A percentile compares a stretch with the other conserved stretches of the same genome.
phyloP scores from a whole-genome alignment of 495 filamentous ascomycete species.

The Penicillium simplicissimum region DNA sequence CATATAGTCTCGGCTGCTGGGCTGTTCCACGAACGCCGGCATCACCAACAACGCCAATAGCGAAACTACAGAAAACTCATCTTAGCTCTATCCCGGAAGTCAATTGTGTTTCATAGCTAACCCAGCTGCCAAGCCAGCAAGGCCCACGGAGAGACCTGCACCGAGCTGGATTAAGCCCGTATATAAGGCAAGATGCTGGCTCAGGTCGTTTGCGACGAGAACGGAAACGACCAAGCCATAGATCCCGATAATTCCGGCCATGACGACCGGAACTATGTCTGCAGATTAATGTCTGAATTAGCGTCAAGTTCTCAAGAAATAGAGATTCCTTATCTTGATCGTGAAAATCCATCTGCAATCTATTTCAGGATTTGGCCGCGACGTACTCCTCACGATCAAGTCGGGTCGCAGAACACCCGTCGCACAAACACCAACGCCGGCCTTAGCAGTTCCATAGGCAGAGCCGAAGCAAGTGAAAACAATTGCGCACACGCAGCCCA shows the following conservation, averaged over 20 bases:
- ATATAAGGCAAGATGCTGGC: constrained; percentile 81
- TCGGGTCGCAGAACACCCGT: constrained; percentile 98
- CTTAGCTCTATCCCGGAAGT: too few species aligned
- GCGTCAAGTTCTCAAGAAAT: background rate
- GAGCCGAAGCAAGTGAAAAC: constrained; percentile 99
- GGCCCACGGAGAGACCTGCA: constrained; percentile 92
- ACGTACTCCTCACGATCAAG: constrained; percentile 98
- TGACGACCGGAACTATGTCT: constrained; percentile 99
- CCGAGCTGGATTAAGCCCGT: constrained; percentile 97
- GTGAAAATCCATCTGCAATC: too few species aligned
- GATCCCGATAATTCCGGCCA: constrained; percentile 99
- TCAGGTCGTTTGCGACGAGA: constrained; percentile 88
- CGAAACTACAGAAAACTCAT: constrained; percentile 58
- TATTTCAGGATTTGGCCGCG: too few species aligned
- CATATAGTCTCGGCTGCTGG: constrained; percentile 95
- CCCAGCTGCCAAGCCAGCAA: constrained; percentile 96
- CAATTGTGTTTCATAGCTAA: constrained; percentile 33
- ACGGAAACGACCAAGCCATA: constrained; percentile 99
- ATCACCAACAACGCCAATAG: constrained; percentile 98
- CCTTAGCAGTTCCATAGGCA: constrained; percentile 98
- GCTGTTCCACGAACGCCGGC: constrained; percentile 98
- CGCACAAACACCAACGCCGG: constrained; percentile 95
- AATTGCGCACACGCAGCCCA: constrained; percentile 97
- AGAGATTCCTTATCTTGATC: background rate
- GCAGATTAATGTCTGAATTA: background rate